Base-by-base conservation (phyloP, 352 stramenopile species). In the Pythium grandisporangium region DNA sequence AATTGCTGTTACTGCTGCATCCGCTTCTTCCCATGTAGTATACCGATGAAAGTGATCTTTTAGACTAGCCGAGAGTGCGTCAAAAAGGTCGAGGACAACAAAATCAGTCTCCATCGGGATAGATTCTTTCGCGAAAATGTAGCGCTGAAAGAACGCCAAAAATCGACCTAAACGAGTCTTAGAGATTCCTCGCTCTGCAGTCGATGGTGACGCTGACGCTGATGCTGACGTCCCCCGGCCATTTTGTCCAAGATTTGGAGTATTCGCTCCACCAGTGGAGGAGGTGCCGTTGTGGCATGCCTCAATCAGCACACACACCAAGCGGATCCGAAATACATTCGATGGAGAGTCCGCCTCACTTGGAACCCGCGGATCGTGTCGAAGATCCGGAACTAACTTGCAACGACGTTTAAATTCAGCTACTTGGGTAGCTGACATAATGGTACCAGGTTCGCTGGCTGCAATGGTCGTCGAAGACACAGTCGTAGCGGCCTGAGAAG, bases 21-120 rank as follows among this genome's bases (percentile, higher is more conserved):
- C 75, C 1, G 72, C 80, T 25, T 89, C 71, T 26, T 87, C 77
- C 76, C 76, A 93, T n/a, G 51, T 78, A 26, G 84, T 71, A 41
- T 72, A 80, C 23, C 68, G 70, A 38, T 65, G 60, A 34, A 89
- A 78, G 16, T 86, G 61, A 14, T 93, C 79, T 42, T 79, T 82
- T 16, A 87, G 25, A 29, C 46, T 77, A 11, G 35, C 48, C 0
- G 56, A 27, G 6, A 95, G 58, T 27, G 75, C 53, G 17, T 95
- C 79, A 37, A 89, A 83, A 6, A 89, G 48, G 37, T 97, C 75
- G 6, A 84, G 65, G 30, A 96, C 72, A 26, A 90, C 66, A 61
- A 95, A 97, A 42, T 96, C 79, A 23, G 96, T 96, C 42, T 98
- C 95, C 33, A 96, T 78, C 1, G 95, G 95, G 12, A 98, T 75